A percentile compares a stretch with the other conserved stretches of the same genome.
phyloP scores from a whole-genome alignment of 108 stramenopile genomes.

The Cyclotella sp. region DNA sequence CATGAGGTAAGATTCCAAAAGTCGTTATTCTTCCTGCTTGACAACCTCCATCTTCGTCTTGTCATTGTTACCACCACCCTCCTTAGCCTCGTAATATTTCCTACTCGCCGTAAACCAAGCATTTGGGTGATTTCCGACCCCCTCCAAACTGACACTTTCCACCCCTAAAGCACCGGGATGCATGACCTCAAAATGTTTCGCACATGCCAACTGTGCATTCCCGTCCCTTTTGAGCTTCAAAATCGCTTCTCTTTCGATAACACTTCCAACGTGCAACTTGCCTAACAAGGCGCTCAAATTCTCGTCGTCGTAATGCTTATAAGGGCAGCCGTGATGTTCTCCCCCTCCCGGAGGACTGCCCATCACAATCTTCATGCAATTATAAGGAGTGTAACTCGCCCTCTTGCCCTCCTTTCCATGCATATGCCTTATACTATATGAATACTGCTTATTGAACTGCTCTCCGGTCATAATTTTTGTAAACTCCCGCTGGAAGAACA shows the following conservation, averaged over 20 bases:
- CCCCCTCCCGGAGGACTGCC: constrained; percentile 79
- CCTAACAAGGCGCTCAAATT: constrained; percentile 68
- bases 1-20: too few relatives aligned
- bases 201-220: constrained; percentile 94
- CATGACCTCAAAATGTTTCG: constrained; percentile 92
- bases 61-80: constrained; percentile 17
- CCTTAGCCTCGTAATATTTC: constrained; percentile 59
- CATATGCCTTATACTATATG: constrained; percentile 96
- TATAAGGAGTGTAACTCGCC: constrained; percentile 88
- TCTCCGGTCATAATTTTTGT: constrained; percentile 78
- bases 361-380: constrained; percentile 93
- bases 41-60: constrained; percentile 10
- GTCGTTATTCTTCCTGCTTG: constrained; percentile 10
- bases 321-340: constrained; percentile 98
- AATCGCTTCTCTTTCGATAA: constrained; percentile 76
- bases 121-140: constrained; percentile 97
- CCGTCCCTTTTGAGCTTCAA: constrained; percentile 73
- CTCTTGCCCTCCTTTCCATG: constrained; percentile 99
- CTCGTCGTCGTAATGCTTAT: constrained; percentile 86
- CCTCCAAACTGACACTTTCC: constrained; percentile 68
- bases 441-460: constrained; percentile 93
- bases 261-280: constrained; percentile 66
- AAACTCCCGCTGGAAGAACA: constrained; percentile 94
- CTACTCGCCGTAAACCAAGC: constrained; percentile 93
- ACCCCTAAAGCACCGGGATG: constrained; percentile 70